Evolutionary conservation across 148 eudicot species (phyloP), one percentile per base, ranked within the genome.

Genomic region (Rhododendron williamsianum): DNA sequence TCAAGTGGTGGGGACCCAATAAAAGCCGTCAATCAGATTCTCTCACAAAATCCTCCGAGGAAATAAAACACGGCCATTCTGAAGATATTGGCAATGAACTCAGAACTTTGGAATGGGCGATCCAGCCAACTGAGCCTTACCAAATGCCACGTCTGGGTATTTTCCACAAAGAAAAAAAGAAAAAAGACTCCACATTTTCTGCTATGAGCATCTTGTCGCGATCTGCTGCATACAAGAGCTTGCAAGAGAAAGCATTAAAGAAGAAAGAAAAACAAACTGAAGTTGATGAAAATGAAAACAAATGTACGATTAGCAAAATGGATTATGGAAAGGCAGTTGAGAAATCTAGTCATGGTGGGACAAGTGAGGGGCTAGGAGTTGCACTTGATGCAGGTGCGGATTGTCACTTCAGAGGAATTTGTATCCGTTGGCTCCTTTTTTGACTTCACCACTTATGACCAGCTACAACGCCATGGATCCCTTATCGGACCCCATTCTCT

Each of bases 1-100:
- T 97, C 73, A 97, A 97, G 87, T 97, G 99, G 99, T 97, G 98
- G 99, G 94, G 93, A 38, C 87, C 89, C 63, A 92, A 88, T 87
- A 94, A 91, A 91, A 52, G 87, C 76, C 93, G 94, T 82, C 91
- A 88, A 19, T 82, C 91, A 15, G 99, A 94, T 84, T 79, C 86
- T n/a, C 90, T 84, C 67, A 25, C 90, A 76, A 92, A 89, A 90
- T 89, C 89, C 33, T 88, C 90, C 12, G 95, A 93, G 45, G 94
- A 90, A 88, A 79, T 91, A 78, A 95, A 90, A 84, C 90, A 87
- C 36, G 91, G 90, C 67, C 86, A 86, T 83, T 76, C 91, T 30
- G 99, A 95, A 83, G 98, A 95, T 73, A 88, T 91, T 82, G 91
- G 92, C 86, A 88, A 88, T 79, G 99, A 97, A 83, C 96, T 95